phyloP scores from a whole-genome alignment of 2,329 filamentous ascomycete genomes.

The Clarireedia paspali region DNA sequence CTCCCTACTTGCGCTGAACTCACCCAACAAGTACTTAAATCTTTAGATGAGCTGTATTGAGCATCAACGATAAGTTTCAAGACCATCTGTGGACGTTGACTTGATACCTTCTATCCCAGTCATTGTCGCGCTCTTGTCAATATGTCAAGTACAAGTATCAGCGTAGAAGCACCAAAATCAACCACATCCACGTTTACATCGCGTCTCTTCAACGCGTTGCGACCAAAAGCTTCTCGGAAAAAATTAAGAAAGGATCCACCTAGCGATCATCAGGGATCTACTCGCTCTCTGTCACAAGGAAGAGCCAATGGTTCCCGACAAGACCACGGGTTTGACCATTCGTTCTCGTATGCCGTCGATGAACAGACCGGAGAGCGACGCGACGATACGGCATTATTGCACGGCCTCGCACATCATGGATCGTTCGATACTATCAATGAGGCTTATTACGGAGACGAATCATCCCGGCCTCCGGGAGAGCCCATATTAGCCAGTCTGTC shows the following conservation, averaged over 20 bases:
- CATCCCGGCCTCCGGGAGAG: slow-evolving; percentile 30
- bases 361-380: slow-evolving; percentile 27
- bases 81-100: too few relatives aligned
- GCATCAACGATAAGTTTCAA: too few relatives aligned
- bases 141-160: background rate
- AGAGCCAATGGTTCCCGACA: background rate
- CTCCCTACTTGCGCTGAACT: too few relatives aligned
- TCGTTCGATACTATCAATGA: slow-evolving; percentile 21
- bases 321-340: background rate
- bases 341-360: slow-evolving; percentile 11
- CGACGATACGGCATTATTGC: slow-evolving; percentile 28
- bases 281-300: background rate
- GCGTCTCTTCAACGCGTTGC: slow-evolving; percentile 4
- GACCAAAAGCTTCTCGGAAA: slow-evolving; percentile 3
- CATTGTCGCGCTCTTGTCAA: background rate
- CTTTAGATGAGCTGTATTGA: too few relatives aligned
- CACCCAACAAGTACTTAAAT: too few relatives aligned
- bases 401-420: slow-evolving; percentile 25
- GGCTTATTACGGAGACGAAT: slow-evolving; percentile 4
- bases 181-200: background rate
- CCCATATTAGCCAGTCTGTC: slow-evolving; percentile 38
- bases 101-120: too few relatives aligned
- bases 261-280: background rate
- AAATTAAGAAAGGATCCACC: slow-evolving; percentile 7
- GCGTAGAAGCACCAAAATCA: background rate